Evolutionary conservation across 2,329 filamentous ascomycete genomes (phyloP).

Genomic region (Onygenales sp.): DNA sequence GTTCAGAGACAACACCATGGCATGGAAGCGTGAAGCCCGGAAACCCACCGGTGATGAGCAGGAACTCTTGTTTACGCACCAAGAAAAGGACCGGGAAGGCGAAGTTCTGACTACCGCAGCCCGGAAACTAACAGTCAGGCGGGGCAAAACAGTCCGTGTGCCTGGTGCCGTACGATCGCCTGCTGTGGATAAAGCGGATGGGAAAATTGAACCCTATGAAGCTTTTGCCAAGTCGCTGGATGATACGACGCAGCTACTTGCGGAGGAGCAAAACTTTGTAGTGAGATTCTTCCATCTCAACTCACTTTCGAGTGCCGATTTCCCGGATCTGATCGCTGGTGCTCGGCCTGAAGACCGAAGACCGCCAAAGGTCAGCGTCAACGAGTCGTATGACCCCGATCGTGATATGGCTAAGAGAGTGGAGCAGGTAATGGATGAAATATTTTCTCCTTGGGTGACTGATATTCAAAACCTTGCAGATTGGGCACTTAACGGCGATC

Average conservation of each 20-base stretch:
- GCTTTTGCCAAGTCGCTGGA: constrained; percentile 72
- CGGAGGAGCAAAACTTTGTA: constrained; percentile 93
- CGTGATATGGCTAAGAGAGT: constrained; percentile 75
- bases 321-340: constrained; percentile 65
- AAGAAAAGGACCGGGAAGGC: constrained; percentile 74
- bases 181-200: constrained; percentile 51
- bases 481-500: constrained; percentile 72
- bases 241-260: constrained; percentile 71
- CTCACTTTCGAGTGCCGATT: constrained; percentile 73
- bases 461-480: constrained; percentile 74
- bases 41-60: constrained; percentile 68
- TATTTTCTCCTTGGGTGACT: constrained; percentile 71
- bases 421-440: constrained; percentile 76
- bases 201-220: constrained; percentile 65
- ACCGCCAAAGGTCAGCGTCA: constrained; percentile 62
- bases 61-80: constrained; percentile 79
- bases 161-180: constrained; percentile 35
- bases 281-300: constrained; percentile 95
- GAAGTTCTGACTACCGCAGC: constrained; percentile 59
- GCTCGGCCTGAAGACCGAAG: constrained; percentile 57
- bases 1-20: constrained; percentile 64
- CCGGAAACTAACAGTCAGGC: constrained; percentile 85
- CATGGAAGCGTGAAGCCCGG: constrained; percentile 70
- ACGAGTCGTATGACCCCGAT: constrained; percentile 79
- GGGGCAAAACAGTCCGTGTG: constrained; percentile 63